Percentiles rank a stretch among this genome's conserved stretches.
phyloP scores from a whole-genome alignment of 345 rosid genomes.

The Melastoma malabathricum region DNA sequence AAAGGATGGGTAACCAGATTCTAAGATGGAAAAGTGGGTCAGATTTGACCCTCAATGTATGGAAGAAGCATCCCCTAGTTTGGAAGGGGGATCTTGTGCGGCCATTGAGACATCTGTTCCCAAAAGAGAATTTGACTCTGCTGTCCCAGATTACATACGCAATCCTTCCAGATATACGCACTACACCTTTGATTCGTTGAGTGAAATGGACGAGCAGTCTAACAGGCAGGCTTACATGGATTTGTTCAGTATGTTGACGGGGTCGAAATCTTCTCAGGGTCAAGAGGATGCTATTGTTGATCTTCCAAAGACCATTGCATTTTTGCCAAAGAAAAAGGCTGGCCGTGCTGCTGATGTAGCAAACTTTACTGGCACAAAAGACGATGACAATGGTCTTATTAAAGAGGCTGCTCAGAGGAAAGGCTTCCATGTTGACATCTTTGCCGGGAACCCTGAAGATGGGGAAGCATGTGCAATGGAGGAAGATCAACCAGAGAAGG shows the following conservation, averaged over 20 bases:
- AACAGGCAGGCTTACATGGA: constrained; percentile 53
- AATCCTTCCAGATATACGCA: constrained; percentile 70
- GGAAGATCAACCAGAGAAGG: constrained; percentile 47
- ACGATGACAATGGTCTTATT: constrained; percentile 9
- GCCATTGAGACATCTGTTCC: constrained; percentile 14
- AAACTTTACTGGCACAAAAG: constrained; percentile 11
- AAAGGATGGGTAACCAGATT: constrained; percentile 34
- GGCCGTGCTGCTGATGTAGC: constrained; percentile 15
- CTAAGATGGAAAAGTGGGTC: constrained; percentile 58
- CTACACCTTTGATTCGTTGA: constrained; percentile 40
- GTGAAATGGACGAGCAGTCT: constrained; percentile 52
- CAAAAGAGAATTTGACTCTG: constrained; percentile 15
- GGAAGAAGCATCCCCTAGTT: constrained; percentile 14
- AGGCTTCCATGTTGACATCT: constrained; percentile 24
- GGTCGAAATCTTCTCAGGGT: constrained; percentile 10
- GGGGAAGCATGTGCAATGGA: constrained; percentile 42
- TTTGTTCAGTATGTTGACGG: constrained; percentile 31
- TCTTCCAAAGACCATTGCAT: constrained; percentile 43
- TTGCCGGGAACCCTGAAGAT: constrained; percentile 25
- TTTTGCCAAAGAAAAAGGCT: constrained; percentile 50
- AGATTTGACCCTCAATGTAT: constrained; percentile 51
- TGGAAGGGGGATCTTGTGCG: constrained; percentile 17
- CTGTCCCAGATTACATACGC: constrained; percentile 58
- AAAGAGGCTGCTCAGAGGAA: constrained; percentile 17
- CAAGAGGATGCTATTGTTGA: constrained; percentile 24